phyloP scores from a whole-genome alignment of 2,329 filamentous ascomycete species.

The Pseudophaeomoniella oleicola region DNA sequence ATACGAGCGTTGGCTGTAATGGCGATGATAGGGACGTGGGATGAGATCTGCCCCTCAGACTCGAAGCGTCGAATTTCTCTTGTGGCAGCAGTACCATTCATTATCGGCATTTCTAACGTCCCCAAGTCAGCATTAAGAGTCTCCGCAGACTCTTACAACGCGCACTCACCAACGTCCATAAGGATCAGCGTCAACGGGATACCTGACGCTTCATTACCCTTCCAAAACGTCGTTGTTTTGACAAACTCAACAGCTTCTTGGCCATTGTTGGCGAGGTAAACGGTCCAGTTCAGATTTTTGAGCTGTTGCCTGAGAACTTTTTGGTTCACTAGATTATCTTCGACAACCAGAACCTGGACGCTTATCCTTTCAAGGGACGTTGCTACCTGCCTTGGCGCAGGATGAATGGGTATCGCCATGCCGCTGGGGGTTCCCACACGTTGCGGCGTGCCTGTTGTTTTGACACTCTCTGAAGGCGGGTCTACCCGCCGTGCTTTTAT shows the following conservation, averaged over 20 bases:
- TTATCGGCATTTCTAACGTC: conserved; percentile 64
- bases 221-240: conserved; percentile 5
- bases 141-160: no score
- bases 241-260: conserved; percentile 25
- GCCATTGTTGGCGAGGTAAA: conserved; percentile 19
- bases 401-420: neutral
- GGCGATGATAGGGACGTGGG: conserved; percentile 18
- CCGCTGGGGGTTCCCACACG: no score
- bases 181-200: conserved; percentile 46
- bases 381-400: neutral
- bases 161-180: conserved; percentile 44
- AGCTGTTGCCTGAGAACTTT: conserved; percentile 19
- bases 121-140: no score
- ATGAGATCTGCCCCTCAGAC: conserved; percentile 28
- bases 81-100: conserved; percentile 66
- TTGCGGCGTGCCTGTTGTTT: neutral
- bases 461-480: neutral
- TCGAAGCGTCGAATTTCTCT: conserved; percentile 55
- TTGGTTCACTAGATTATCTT: conserved; percentile 26
- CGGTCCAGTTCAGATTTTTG: conserved; percentile 14
- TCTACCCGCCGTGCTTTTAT: conserved; percentile 24
- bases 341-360: conserved; percentile 19
- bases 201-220: conserved; percentile 1
- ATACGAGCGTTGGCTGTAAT: conserved; percentile 60
- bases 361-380: neutral